Percentiles rank a stretch among this genome's conserved stretches.
These are phyloP conservation scores for Ceratocystis papillata DNA, from an alignment of 2,329 filamentous ascomycete species.

Conservation along the genomic window DNA sequence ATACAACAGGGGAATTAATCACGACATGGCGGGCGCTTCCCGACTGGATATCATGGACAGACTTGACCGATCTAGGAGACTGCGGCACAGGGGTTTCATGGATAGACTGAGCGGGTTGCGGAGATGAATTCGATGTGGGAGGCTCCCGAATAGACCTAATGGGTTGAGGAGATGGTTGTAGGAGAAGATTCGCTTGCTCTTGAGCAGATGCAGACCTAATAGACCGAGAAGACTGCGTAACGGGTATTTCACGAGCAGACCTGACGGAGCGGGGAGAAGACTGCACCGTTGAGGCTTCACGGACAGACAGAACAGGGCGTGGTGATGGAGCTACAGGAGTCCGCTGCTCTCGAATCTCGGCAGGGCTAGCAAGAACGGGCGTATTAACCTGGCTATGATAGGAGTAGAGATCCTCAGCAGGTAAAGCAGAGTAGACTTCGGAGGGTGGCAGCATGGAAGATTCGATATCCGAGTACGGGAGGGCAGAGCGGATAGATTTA, in stretches of 20 bases:
- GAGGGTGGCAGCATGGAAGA: conserved; percentile 19
- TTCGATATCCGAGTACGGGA: conserved; percentile 11
- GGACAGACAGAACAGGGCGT: neutral
- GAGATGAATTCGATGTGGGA: neutral
- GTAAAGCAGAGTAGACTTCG: conserved; percentile 17
- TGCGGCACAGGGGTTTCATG: neutral
- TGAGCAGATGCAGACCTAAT: neutral
- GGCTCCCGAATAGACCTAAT: neutral
- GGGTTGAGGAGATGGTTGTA: neutral
- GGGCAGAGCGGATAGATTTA: conserved; percentile 16
- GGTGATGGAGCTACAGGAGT: neutral
- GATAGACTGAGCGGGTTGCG: neutral
- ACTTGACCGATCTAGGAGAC: conserved; percentile 15
- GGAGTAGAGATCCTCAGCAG: conserved; percentile 12
- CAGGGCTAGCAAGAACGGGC: conserved; percentile 18
- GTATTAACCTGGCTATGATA: conserved; percentile 11
- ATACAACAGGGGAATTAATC: conserved; percentile 16
- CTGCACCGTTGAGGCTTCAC: neutral
- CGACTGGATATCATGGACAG: conserved; percentile 16
- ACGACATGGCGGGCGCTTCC: conserved; percentile 16
- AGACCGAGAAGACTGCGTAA: neutral
- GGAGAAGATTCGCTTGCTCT: neutral
- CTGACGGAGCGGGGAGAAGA: conserved; percentile 5
- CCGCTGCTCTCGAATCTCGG: conserved; percentile 15
- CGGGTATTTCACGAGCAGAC: neutral